Conservation (phyloP, 768 basidiomycete genomes). For the Pisolithus marmoratus region DNA sequence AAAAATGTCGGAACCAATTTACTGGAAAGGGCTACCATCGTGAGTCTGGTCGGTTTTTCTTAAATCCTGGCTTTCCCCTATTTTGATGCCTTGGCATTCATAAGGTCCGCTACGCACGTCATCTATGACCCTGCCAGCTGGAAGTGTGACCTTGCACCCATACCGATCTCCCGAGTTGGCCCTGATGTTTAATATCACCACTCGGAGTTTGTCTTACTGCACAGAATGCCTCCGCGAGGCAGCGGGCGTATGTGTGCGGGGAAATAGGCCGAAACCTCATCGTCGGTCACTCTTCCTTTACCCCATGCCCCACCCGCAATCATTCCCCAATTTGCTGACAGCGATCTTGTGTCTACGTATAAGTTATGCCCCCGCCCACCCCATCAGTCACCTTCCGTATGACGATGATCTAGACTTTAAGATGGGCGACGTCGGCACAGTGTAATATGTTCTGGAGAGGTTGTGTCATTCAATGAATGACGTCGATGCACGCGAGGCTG, state of each 20-base stretch:
- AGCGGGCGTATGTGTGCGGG: neutral
- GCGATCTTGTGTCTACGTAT: neutral
- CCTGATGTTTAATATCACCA: neutral
- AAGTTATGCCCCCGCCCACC: neutral
- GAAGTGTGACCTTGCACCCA: too few species aligned
- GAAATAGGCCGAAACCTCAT: neutral
- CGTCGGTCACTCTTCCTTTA: slow-evolving; percentile 7
- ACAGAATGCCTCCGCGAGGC: neutral
- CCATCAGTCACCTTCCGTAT: neutral
- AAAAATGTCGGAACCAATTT: too few species aligned
- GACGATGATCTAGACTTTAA: neutral
- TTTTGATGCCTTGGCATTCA: too few species aligned
- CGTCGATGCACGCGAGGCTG: neutral
- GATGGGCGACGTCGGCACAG: neutral
- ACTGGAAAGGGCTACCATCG: too few species aligned
- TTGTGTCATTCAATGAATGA: neutral
- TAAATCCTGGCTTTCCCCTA: too few species aligned
- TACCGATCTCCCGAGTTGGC: too few species aligned
- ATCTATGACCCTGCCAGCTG: too few species aligned
- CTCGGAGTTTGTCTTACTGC: neutral
- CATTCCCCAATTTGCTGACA: neutral
- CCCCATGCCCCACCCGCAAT: slow-evolving; percentile 15
- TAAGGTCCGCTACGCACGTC: too few species aligned
- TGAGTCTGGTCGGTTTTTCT: too few species aligned
- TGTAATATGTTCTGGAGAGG: neutral